These are phyloP conservation scores for Cladobotryum mycophilum DNA, from an alignment of 2,329 filamentous ascomycete genomes.

Conservation along the genomic window DNA sequence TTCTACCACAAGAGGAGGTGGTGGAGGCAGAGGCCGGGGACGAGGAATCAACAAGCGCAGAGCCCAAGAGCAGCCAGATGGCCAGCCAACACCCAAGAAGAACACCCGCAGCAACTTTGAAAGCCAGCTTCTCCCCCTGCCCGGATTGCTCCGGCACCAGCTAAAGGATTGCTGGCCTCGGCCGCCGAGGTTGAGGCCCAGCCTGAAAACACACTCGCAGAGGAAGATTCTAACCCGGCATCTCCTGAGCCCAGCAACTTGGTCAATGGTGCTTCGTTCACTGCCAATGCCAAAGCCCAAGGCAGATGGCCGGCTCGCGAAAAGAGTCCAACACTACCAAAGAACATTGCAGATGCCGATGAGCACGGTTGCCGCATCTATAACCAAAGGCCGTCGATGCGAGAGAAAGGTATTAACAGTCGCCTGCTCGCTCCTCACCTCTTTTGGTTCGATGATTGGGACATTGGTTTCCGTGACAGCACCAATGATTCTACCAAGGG, in stretches of 20 bases:
- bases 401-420: slow-evolving; percentile 42
- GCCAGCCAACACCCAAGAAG: slow-evolving; percentile 45
- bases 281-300: slow-evolving; percentile 20
- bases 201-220: slow-evolving; percentile 28
- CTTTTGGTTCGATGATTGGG: slow-evolving; percentile 44
- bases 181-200: slow-evolving; percentile 30
- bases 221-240: slow-evolving; percentile 30
- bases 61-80: slow-evolving; percentile 43
- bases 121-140: slow-evolving; percentile 18
- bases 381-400: slow-evolving; percentile 33
- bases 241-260: slow-evolving; percentile 29
- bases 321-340: slow-evolving; percentile 33
- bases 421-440: slow-evolving; percentile 44
- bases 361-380: slow-evolving; percentile 45
- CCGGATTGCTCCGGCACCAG: slow-evolving; percentile 23
- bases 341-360: slow-evolving; percentile 41
- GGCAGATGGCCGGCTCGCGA: slow-evolving; percentile 28
- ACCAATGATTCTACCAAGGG: slow-evolving; percentile 50
- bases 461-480: slow-evolving; percentile 56
- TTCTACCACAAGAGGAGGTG: slow-evolving; percentile 24
- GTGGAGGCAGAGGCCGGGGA: slow-evolving; percentile 20
- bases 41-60: slow-evolving; percentile 41
- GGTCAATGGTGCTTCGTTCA: slow-evolving; percentile 20
- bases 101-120: slow-evolving; percentile 31
- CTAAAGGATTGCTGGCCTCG: slow-evolving; percentile 35